These are phyloP conservation scores for Suillus sp. DNA, from an alignment of 768 basidiomycete species.

Conservation along the genomic window DNA sequence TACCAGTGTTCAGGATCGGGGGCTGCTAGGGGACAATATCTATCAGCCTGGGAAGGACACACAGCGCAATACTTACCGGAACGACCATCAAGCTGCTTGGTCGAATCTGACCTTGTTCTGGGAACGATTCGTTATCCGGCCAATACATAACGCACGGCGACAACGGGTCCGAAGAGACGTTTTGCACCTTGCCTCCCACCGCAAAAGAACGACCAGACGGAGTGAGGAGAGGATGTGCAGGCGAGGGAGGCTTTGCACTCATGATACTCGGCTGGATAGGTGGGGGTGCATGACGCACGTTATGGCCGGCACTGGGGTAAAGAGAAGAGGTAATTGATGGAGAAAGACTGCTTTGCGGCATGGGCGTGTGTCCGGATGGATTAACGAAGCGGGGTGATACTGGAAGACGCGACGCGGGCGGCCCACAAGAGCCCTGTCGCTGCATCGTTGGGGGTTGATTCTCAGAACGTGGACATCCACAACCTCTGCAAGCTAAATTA, in stretches of 20 bases:
- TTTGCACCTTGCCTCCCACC: slow-evolving; percentile 76
- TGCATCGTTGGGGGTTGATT: slow-evolving; percentile 34
- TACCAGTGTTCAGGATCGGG: slow-evolving; percentile 87
- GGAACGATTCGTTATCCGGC: slow-evolving; percentile 87
- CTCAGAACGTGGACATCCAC: slow-evolving; percentile 61
- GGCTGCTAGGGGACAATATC: slow-evolving; percentile 55
- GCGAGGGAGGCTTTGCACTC: slow-evolving; percentile 38
- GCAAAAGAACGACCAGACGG: slow-evolving; percentile 82
- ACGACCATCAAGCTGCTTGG: slow-evolving; percentile 56
- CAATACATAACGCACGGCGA: slow-evolving; percentile 84
- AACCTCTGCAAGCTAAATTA: slow-evolving; percentile 76
- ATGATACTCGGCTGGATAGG: slow-evolving; percentile 18
- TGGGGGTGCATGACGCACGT: slow-evolving; percentile 30
- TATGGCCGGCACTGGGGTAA: slow-evolving; percentile 28
- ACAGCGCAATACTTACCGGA: slow-evolving; percentile 42
- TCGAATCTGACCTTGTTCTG: slow-evolving; percentile 77
- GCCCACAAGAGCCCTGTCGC: slow-evolving; percentile 29
- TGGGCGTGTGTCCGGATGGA: slow-evolving; percentile 6
- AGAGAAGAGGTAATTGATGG: slow-evolving; percentile 33
- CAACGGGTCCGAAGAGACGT: slow-evolving; percentile 72
- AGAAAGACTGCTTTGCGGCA: slow-evolving; percentile 20
- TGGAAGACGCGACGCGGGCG: slow-evolving; percentile 26
- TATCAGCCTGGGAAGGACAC: slow-evolving; percentile 5
- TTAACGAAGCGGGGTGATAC: slow-evolving; percentile 30
- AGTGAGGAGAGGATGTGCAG: slow-evolving; percentile 74